Percentiles rank a stretch among this genome's conserved stretches.
phyloP scores from a whole-genome alignment of 768 basidiomycete species.

The Coprinopsis strossmayeri region DNA sequence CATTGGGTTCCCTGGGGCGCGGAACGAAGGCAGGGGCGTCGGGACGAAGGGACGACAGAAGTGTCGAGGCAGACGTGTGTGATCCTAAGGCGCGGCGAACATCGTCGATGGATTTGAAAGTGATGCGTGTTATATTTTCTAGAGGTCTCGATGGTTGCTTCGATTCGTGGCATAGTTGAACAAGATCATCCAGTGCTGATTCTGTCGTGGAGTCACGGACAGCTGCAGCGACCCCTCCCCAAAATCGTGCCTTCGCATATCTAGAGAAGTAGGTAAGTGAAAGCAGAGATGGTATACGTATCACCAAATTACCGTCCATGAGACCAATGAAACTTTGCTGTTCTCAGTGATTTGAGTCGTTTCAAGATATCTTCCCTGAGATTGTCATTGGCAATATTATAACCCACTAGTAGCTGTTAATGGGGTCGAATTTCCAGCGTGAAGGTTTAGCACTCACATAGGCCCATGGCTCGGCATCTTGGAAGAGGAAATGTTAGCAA shows the following conservation, averaged over 20 bases:
- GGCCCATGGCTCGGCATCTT: slow-evolving; percentile 41
- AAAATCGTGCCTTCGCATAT: slow-evolving; percentile 12
- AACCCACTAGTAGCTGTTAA: slow-evolving; percentile 19
- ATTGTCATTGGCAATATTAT: slow-evolving; percentile 18
- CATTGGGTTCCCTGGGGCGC: slow-evolving; percentile 1
- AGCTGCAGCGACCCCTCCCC: slow-evolving; percentile 10
- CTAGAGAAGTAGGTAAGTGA: slow-evolving; percentile 3
- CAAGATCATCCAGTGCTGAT: slow-evolving; percentile 17
- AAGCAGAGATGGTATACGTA: background rate
- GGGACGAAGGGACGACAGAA: slow-evolving; percentile 7
- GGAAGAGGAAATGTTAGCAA: too few species aligned
- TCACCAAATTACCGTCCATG: slow-evolving; percentile 2
- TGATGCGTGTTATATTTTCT: slow-evolving; percentile 12
- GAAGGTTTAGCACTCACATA: slow-evolving; percentile 30
- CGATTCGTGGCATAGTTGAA: slow-evolving; percentile 15
- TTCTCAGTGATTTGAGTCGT: slow-evolving; percentile 12
- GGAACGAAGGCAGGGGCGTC: slow-evolving; percentile 18
- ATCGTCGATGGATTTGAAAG: slow-evolving; percentile 15
- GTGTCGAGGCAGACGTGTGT: slow-evolving; percentile 8
- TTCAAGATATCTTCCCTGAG: slow-evolving; percentile 13
- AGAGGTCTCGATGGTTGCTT: slow-evolving; percentile 6
- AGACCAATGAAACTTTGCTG: slow-evolving; percentile 8
- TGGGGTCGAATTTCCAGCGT: background rate
- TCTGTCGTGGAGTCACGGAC: slow-evolving; percentile 10
- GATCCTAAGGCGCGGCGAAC: slow-evolving; percentile 8